Evolutionary conservation across 2,329 filamentous ascomycete species (phyloP), one percentile per base, ranked within the genome.

Genomic region (Colletotrichum karsti): DNA sequence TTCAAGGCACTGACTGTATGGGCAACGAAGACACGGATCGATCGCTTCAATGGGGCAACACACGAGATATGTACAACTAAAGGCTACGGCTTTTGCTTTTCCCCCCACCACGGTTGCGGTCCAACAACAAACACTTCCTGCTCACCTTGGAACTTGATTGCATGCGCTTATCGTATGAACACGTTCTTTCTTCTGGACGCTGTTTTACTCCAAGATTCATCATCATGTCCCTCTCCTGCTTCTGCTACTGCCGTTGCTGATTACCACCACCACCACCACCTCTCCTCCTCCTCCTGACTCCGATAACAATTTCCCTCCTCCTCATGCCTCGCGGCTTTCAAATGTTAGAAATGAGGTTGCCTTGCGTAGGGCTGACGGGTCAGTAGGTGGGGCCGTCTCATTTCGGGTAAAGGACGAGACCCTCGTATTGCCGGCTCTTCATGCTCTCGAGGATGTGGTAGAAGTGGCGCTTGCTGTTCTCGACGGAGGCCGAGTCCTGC

Each of bases 371-470:
- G n/a, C n/a, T n/a, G n/a, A n/a, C n/a, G n/a, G n/a, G n/a, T n/a
- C n/a, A n/a, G n/a, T n/a, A n/a, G n/a, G n/a, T n/a, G n/a, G n/a
- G n/a, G n/a, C n/a, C n/a, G n/a, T 28, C 28, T 67, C 41, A 71
- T 68, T 71, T 88, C 12, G 87, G 86, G 61, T 92, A 88, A 62
- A 93, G 88, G 67, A 98, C 90, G 42, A 99, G 90, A 2, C 95
- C 96, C 76, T 98, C 96, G 75, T 97, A 98, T 74, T 97, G 94
- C 76, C 97, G 90, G 69, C 92, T 92, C 70, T 90, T 89, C 75
- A 99, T 98, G 77, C 98, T 97, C 70, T 98, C 95, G 74, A 99
- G 84, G 5, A 96, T 99, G 71, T 97, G 90, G 80, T 97, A 89
- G 82, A 99, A 99, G 81, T 99, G 96, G 76, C 93, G 94, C 79